Evolutionary conservation across 2,329 filamentous ascomycete genomes (phyloP).

Genomic region (Fusarium humuli): DNA sequence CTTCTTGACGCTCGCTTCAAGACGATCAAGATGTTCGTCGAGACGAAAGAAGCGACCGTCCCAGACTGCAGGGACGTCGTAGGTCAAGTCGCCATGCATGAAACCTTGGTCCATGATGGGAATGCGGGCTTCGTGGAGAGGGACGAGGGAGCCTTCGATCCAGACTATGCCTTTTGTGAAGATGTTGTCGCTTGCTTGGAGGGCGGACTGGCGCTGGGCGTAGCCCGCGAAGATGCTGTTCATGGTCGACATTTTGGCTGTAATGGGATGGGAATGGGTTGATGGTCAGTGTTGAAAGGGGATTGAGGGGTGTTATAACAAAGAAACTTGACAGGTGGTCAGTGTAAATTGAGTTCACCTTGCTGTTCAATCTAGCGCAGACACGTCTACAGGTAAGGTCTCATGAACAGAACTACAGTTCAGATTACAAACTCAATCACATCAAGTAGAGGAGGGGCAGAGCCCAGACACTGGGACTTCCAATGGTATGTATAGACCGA

Average conservation of each 20-base stretch:
- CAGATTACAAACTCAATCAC: background rate
- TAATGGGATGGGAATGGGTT: too few relatives aligned
- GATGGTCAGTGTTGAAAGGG: too few relatives aligned
- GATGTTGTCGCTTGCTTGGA: slow-evolving; percentile 38
- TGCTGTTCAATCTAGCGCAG: background rate
- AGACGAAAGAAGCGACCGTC: slow-evolving; percentile 64
- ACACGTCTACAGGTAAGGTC: background rate
- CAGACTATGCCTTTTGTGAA: slow-evolving; percentile 58
- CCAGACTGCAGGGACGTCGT: slow-evolving; percentile 65
- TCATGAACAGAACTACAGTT: background rate
- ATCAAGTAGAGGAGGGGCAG: too few relatives aligned
- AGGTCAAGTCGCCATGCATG: slow-evolving; percentile 63
- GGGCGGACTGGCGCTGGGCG: slow-evolving; percentile 36
- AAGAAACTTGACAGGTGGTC: background rate
- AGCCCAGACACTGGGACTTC: rapidly evolving
- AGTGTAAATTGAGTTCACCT: background rate
- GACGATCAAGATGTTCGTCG: slow-evolving; percentile 60
- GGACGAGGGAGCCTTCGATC: slow-evolving; percentile 57
- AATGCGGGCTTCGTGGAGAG: slow-evolving; percentile 60
- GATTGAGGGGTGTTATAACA: background rate
- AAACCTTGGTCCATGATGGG: slow-evolving; percentile 65
- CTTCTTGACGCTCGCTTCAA: slow-evolving; percentile 59
- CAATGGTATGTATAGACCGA: background rate
- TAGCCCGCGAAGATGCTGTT: slow-evolving; percentile 56
- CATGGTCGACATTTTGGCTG: slow-evolving; percentile 56